These are phyloP conservation scores for Lichtheimia ornata DNA, from an alignment of 371 early-diverging fungal genomes.

Conservation along the genomic window DNA sequence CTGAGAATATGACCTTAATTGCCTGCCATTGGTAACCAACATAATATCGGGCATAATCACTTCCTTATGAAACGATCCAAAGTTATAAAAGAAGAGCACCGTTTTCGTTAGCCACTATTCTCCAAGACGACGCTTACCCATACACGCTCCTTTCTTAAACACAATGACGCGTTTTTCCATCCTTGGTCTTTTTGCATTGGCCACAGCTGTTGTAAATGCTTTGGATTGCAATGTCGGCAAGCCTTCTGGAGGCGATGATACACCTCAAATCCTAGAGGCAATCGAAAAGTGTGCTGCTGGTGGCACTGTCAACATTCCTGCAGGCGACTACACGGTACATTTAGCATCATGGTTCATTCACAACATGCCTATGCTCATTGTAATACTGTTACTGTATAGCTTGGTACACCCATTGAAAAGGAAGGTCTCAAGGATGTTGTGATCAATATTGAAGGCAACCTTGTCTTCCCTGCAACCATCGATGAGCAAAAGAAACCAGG, in stretches of 20 bases:
- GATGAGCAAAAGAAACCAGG: slow-evolving; percentile 9
- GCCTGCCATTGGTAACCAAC: too few relatives aligned
- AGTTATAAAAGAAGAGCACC: too few relatives aligned
- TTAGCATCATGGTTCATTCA: not conserved
- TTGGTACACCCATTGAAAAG: slow-evolving; percentile 4
- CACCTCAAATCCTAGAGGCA: slow-evolving; percentile 12
- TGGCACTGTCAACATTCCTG: slow-evolving; percentile 14
- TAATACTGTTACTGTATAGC: not conserved
- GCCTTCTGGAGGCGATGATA: slow-evolving; percentile 10
- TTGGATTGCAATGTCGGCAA: slow-evolving; percentile 8
- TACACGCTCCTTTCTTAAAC: too few relatives aligned
- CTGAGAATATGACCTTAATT: too few relatives aligned
- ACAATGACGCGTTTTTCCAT: too few relatives aligned
- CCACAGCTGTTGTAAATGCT: slow-evolving; percentile 1
- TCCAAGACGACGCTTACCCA: too few relatives aligned
- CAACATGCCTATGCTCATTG: not conserved
- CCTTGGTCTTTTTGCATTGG: too few relatives aligned
- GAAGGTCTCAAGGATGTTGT: slow-evolving; percentile 4
- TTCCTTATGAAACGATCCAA: too few relatives aligned
- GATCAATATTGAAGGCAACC: slow-evolving; percentile 9
- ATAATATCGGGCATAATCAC: too few relatives aligned
- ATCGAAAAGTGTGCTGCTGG: slow-evolving; percentile 7
- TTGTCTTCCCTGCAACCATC: slow-evolving; percentile 5
- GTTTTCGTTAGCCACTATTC: too few relatives aligned
- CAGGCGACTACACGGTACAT: slow-evolving; percentile 12